Evolutionary conservation across 345 rosid genomes (phyloP), one percentile per base, ranked within the genome.

Genomic region (Eucalyptus leucophloia): DNA sequence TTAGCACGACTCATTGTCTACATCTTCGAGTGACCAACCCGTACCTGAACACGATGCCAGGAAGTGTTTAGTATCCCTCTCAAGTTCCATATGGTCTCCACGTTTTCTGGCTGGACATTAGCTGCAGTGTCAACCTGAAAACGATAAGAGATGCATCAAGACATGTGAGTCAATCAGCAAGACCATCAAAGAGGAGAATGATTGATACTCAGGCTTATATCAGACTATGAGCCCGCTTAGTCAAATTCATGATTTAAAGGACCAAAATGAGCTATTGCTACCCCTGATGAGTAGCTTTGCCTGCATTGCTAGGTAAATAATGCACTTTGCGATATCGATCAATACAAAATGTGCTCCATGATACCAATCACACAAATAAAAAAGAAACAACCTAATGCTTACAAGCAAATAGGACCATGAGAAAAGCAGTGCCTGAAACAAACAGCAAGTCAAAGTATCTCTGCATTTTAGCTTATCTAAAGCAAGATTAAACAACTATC

Each of bases 31-130:
- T 94, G 96, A 83, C 98, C 98, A 77, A 96, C 94, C 32, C 95
- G 95, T 81, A 95, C 96, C 62, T 94, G 92, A 88, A 98, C 97
- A 54, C 95, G 93, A 90, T 98, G 99, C 98, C 99, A 98, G 67
- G 99, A 97, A 21, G 98, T 97, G 91, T 98, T 98, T 69, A 97
- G 94, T 85, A 97, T 94, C 56, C 99, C 99, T 93, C 99, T 95
- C 92, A 97, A 93, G 93, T 98, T 98, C 99, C 99, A 98, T 45
- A 98, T 93, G 58, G 93, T 94, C 91, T 94, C 96, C 92, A 96
- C 98, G 58, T 91, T 93, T 91, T 95, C 97, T 18, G 99, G 99
- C 89, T 98, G 99, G 86, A 98, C 96, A 91, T 98, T 98, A 37
- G 97, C 98, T 40, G 99, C 99, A 28, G 96, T 91, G 91, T 97